Evolutionary conservation across 352 stramenopile species (phyloP).

Genomic region (Globisporangium cylindrosporum): DNA sequence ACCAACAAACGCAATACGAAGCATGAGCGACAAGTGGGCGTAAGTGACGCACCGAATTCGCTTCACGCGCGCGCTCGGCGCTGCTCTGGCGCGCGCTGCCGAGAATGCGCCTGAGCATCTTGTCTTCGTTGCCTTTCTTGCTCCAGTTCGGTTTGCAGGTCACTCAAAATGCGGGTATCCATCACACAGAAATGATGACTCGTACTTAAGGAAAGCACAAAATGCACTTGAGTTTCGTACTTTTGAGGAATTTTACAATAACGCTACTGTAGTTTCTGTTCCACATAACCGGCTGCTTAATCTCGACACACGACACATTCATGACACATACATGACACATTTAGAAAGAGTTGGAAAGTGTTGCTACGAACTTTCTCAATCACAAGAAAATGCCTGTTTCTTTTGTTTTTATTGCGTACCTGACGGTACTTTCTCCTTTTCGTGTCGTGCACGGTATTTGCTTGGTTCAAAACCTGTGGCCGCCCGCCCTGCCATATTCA

Average conservation of each 20-base stretch:
- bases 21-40: not conserved
- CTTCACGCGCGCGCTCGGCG: constrained; percentile 37
- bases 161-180: not conserved
- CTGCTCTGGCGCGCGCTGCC: constrained; percentile 41
- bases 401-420: not conserved
- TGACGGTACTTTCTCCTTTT: too few relatives aligned
- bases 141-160: not conserved
- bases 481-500: not conserved
- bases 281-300: too few relatives aligned
- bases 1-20: not conserved
- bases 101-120: constrained; percentile 21
- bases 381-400: constrained; percentile 8
- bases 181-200: not conserved
- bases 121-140: not conserved
- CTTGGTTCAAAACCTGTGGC: constrained; percentile 4
- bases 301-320: too few relatives aligned
- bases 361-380: too few relatives aligned
- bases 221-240: too few relatives aligned
- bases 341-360: too few relatives aligned
- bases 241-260: too few relatives aligned
- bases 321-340: too few relatives aligned
- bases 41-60: constrained; percentile 29
- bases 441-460: too few relatives aligned
- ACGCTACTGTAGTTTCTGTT: too few relatives aligned
- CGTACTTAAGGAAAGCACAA: not conserved